phyloP scores from a whole-genome alignment of 192 early-diverging fungal genomes.

The Entomortierella parvispora region DNA sequence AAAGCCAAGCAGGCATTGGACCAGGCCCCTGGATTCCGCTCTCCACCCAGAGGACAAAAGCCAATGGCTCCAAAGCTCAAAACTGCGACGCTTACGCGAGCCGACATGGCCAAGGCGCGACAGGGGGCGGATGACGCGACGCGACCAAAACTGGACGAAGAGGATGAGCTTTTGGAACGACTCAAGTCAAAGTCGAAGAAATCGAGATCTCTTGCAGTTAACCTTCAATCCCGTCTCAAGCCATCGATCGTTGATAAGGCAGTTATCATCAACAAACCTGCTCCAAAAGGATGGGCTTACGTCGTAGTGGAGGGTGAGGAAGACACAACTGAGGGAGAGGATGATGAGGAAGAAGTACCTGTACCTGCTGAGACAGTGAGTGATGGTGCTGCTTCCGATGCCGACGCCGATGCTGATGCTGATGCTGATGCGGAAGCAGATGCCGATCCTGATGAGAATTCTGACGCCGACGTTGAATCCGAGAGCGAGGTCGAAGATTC shows the following conservation, averaged over 20 bases:
- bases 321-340: conserved; percentile 43
- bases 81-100: conserved; percentile 41
- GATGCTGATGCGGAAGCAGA: too few relatives aligned
- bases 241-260: conserved; percentile 40
- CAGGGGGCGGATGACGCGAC: conserved; percentile 7
- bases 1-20: conserved; percentile 1
- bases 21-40: conserved; percentile 24
- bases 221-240: conserved; percentile 30
- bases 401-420: neutral
- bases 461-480: neutral
- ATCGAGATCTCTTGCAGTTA: conserved; percentile 30
- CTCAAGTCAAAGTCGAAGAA: conserved; percentile 40
- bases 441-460: neutral
- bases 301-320: conserved; percentile 53
- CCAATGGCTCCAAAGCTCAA: conserved; percentile 39
- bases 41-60: neutral
- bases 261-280: conserved; percentile 43
- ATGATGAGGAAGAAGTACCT: conserved; percentile 11
- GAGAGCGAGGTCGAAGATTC: too few relatives aligned
- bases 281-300: conserved; percentile 60
- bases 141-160: conserved; percentile 12
- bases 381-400: too few relatives aligned
- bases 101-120: conserved; percentile 31
- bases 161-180: conserved; percentile 28
- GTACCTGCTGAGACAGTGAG: neutral